Percentiles rank a stretch among this genome's conserved stretches.
These are phyloP conservation scores for Diophrys appendiculata DNA, from an alignment of 73 alveolate species.

Conservation along the genomic window DNA sequence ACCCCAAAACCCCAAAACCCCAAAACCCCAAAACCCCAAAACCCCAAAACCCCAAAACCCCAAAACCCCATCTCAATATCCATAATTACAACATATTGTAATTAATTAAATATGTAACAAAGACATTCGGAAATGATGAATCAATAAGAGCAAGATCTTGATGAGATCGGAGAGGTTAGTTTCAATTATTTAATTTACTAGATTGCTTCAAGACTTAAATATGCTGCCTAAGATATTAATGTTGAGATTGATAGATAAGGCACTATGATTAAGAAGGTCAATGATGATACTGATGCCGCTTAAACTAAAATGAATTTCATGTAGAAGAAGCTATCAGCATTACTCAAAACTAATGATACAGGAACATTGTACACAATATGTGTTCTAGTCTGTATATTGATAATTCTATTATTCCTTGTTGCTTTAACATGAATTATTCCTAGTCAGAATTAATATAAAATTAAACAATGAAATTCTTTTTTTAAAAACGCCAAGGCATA, in stretches of 20 bases:
- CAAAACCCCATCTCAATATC: neutral
- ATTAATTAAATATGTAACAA: neutral
- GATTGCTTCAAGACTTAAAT: neutral
- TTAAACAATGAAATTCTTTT: too few species aligned
- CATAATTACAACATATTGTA: neutral
- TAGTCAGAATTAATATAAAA: constrained; percentile 4
- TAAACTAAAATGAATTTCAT: neutral
- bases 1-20: too few species aligned
- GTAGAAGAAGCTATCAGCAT: neutral
- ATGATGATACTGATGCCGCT: constrained; percentile 10
- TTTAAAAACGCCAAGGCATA: too few species aligned
- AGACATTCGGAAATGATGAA: neutral
- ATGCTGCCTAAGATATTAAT: constrained; percentile 11
- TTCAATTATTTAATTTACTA: neutral
- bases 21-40: too few species aligned
- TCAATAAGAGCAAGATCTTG: neutral
- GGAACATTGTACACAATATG: constrained; percentile 14
- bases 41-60: neutral
- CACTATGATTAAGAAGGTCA: neutral
- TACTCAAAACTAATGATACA: constrained; percentile 10
- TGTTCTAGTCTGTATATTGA: neutral
- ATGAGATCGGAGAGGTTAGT: neutral
- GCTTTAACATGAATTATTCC: neutral
- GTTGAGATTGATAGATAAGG: constrained; percentile 11
- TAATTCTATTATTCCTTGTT: neutral